Conservation (phyloP, 306 rosid species). For the Corylus americana region DNA sequence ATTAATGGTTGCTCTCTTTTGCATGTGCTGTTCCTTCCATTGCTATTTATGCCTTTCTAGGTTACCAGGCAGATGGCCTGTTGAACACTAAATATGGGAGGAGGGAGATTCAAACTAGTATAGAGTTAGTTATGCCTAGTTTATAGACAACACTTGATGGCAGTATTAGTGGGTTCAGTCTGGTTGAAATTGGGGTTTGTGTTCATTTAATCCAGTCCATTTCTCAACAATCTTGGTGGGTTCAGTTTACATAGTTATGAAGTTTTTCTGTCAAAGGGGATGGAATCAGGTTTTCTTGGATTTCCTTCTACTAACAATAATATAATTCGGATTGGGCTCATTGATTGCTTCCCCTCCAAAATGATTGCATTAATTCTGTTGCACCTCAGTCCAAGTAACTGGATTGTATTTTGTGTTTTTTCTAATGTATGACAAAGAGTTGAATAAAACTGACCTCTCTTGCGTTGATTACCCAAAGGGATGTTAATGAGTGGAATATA, state of each 20-base stretch:
- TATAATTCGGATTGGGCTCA: constrained; percentile 12
- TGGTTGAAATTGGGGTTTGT: neutral
- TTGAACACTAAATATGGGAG: neutral
- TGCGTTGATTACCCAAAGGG: neutral
- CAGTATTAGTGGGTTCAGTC: neutral
- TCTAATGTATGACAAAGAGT: too few species aligned
- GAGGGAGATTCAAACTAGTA: too few species aligned
- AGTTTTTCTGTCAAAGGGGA: neutral
- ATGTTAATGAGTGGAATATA: neutral
- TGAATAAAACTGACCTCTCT: too few species aligned
- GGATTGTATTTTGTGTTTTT: neutral
- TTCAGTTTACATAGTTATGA: neutral
- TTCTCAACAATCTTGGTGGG: neutral
- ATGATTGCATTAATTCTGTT: neutral
- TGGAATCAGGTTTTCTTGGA: constrained; percentile 24
- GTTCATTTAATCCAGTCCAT: neutral
- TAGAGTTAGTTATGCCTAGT: too few species aligned
- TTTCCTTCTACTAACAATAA: constrained; percentile 10
- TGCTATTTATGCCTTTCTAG: neutral
- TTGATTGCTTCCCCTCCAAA: neutral
- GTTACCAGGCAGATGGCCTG: neutral
- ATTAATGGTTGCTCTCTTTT: neutral
- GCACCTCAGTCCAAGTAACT: neutral
- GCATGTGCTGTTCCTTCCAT: neutral
- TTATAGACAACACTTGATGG: neutral